Evolutionary conservation across 352 stramenopile genomes (phyloP).

Genomic region (Phytophthora gonapodyides): DNA sequence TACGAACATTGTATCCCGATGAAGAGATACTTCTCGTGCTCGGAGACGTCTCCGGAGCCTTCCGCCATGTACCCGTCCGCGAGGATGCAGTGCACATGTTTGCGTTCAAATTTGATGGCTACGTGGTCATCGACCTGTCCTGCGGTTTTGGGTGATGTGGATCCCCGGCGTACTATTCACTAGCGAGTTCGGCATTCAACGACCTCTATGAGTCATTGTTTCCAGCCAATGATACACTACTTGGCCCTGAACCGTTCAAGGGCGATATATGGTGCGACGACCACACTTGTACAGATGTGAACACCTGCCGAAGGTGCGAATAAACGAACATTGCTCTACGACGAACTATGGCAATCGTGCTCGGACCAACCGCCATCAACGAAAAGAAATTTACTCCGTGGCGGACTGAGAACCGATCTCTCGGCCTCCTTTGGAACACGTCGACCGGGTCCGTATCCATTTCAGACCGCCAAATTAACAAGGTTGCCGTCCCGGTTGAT

Average conservation of each 20-base stretch:
- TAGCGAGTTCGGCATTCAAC: slow-evolving; percentile 20
- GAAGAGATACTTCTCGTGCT: slow-evolving; percentile 11
- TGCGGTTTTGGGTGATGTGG: slow-evolving; percentile 22
- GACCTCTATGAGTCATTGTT: neutral
- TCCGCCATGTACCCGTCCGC: slow-evolving; percentile 29
- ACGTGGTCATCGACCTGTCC: slow-evolving; percentile 18
- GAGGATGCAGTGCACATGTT: slow-evolving; percentile 23
- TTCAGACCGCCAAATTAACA: too few species aligned
- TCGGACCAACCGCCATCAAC: neutral
- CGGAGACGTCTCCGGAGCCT: slow-evolving; percentile 32
- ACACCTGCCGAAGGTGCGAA: too few species aligned
- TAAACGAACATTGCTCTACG: neutral
- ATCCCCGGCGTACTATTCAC: slow-evolving; percentile 31
- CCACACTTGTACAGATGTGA: too few species aligned
- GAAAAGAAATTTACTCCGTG: too few species aligned
- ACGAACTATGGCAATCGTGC: neutral
- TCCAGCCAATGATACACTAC: too few species aligned
- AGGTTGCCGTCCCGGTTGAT: too few species aligned
- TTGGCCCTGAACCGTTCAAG: too few species aligned
- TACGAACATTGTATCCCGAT: slow-evolving; percentile 6
- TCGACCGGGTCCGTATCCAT: too few species aligned
- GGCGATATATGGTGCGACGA: neutral
- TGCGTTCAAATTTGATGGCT: slow-evolving; percentile 17
- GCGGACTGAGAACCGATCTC: too few species aligned
- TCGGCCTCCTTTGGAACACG: too few species aligned